These are phyloP conservation scores for Fusarium sp. DNA, from an alignment of 2,329 filamentous ascomycete species.

Conservation along the genomic window DNA sequence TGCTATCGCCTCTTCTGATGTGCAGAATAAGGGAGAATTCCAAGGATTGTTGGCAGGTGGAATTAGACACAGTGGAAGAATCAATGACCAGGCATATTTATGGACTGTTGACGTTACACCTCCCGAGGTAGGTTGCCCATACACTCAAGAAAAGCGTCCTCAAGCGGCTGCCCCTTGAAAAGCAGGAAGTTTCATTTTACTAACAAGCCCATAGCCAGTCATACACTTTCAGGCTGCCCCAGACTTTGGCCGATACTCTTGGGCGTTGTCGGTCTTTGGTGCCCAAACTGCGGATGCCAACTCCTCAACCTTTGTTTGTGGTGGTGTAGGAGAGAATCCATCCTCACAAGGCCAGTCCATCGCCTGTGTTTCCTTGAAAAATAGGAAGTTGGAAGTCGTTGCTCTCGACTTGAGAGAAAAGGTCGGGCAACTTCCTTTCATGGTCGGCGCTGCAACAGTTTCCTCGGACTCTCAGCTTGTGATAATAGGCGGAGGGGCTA, in stretches of 20 bases:
- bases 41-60: constrained; percentile 79
- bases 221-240: constrained; percentile 45
- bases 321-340: constrained; percentile 50
- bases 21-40: constrained; percentile 50
- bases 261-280: constrained; percentile 51
- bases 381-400: constrained; percentile 45
- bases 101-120: constrained; percentile 69
- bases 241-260: constrained; percentile 5
- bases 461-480: constrained; percentile 65
- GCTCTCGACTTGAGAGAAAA: constrained; percentile 14
- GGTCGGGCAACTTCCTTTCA: constrained; percentile 64
- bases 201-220: constrained; percentile 38
- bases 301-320: constrained; percentile 47
- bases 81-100: constrained; percentile 72
- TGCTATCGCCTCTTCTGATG: constrained; percentile 50
- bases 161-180: neutral
- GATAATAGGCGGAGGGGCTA: constrained; percentile 82
- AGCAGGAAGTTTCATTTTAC: neutral
- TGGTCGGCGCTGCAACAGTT: constrained; percentile 75
- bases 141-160: no score
- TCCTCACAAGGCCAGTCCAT: constrained; percentile 49
- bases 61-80: constrained; percentile 71
- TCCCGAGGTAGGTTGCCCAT: constrained; percentile 51
- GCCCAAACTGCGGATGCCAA: constrained; percentile 46
- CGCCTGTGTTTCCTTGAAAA: constrained; percentile 40